These are phyloP conservation scores for Austroboletus novae-zelandiae DNA, from an alignment of 1,284 basidiomycete species.

Conservation along the genomic window DNA sequence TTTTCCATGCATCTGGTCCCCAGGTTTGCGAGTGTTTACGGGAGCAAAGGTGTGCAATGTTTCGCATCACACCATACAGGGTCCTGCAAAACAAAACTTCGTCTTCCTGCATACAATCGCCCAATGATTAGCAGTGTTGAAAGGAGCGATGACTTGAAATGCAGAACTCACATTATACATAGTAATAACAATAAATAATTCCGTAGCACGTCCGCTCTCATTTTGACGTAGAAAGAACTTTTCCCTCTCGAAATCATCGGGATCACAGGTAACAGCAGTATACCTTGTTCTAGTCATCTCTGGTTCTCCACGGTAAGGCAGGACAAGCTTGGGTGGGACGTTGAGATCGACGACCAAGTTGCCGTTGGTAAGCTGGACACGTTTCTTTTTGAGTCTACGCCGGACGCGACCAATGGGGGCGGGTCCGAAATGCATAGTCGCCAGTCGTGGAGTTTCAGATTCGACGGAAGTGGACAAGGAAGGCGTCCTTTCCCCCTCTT, in stretches of 20 bases:
- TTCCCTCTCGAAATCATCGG: slow-evolving; percentile 86
- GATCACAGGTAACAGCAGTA: slow-evolving; percentile 90
- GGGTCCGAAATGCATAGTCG: slow-evolving; percentile 82
- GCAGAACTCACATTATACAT: slow-evolving; percentile 83
- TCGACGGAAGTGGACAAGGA: slow-evolving; percentile 39
- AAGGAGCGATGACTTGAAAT: slow-evolving; percentile 70
- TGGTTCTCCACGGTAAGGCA: slow-evolving; percentile 76
- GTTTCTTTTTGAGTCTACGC: slow-evolving; percentile 73
- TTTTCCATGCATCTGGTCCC: slow-evolving; percentile 97
- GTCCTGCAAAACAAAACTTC: slow-evolving; percentile 93
- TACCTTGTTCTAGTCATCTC: slow-evolving; percentile 86
- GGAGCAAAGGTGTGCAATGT: slow-evolving; percentile 87
- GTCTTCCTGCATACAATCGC: slow-evolving; percentile 68
- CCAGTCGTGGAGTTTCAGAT: slow-evolving; percentile 41
- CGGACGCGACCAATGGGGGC: slow-evolving; percentile 77
- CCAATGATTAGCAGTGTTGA: slow-evolving; percentile 54
- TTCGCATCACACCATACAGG: slow-evolving; percentile 93
- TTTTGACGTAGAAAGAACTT: slow-evolving; percentile 88
- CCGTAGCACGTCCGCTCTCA: slow-evolving; percentile 77
- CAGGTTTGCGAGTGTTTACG: slow-evolving; percentile 94
- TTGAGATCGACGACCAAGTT: slow-evolving; percentile 84
- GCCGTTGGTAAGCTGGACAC: slow-evolving; percentile 75
- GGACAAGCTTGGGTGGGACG: slow-evolving; percentile 81
- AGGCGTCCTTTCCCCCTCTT: slow-evolving; percentile 39
- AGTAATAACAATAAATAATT: slow-evolving; percentile 93